phyloP scores from a whole-genome alignment of 2,329 filamentous ascomycete species.

The Knoxdaviesia capensis region DNA sequence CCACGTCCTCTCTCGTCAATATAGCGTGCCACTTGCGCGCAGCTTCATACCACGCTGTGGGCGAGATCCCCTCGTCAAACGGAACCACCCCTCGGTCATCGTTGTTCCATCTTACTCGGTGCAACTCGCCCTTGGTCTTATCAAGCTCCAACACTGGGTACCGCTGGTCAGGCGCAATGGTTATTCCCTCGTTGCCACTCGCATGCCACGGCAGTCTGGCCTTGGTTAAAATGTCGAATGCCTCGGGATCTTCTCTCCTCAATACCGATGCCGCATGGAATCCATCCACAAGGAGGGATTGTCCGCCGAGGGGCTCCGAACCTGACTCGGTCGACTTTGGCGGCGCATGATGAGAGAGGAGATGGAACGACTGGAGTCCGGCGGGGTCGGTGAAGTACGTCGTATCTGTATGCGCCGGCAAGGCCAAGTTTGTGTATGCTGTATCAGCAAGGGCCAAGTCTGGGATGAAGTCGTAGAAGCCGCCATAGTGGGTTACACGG shows the following conservation, averaged over 20 bases:
- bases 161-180: slow-evolving; percentile 48
- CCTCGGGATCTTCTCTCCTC: slow-evolving; percentile 25
- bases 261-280: slow-evolving; percentile 52
- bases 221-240: slow-evolving; percentile 35
- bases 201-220: slow-evolving; percentile 56
- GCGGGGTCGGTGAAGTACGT: slow-evolving; percentile 91
- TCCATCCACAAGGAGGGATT: slow-evolving; percentile 69
- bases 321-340: slow-evolving; percentile 12
- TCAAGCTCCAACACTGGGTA: slow-evolving; percentile 55
- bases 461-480: slow-evolving; percentile 62
- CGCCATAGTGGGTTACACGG: slow-evolving; percentile 77
- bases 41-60: slow-evolving; percentile 56
- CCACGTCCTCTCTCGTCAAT: slow-evolving; percentile 39
- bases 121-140: slow-evolving; percentile 12
- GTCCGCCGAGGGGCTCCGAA: slow-evolving; percentile 36
- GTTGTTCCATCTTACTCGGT: slow-evolving; percentile 79
- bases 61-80: slow-evolving; percentile 23
- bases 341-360: slow-evolving; percentile 52
- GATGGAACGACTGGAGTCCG: slow-evolving; percentile 80
- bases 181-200: slow-evolving; percentile 73
- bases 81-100: slow-evolving; percentile 61
- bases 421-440: slow-evolving; percentile 70
- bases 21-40: slow-evolving; percentile 56
- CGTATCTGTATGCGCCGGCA: slow-evolving; percentile 79
- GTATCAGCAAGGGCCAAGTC: slow-evolving; percentile 78